These are phyloP conservation scores for Pseudomonodictys pantanalensis DNA, from an alignment of 495 filamentous ascomycete species.

Conservation along the genomic window DNA sequence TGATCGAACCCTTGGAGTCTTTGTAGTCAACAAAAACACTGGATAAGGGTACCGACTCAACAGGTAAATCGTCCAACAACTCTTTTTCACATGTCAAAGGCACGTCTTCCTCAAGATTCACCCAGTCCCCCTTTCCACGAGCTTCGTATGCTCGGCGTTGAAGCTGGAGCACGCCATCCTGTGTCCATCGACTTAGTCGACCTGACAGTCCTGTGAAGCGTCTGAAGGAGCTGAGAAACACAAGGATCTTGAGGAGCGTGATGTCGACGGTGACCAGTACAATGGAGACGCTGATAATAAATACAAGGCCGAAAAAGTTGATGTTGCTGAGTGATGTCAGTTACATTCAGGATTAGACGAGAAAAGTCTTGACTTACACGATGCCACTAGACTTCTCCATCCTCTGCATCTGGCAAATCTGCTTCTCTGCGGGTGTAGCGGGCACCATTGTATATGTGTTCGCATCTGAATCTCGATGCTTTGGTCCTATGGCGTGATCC, in stretches of 20 bases:
- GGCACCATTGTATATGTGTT: neutral
- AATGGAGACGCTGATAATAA: neutral
- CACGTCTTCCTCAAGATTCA: neutral
- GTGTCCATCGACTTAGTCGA: neutral
- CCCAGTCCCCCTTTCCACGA: neutral
- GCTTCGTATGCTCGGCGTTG: neutral
- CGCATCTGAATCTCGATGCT: neutral
- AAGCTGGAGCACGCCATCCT: conserved; percentile 3
- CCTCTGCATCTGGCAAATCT: neutral
- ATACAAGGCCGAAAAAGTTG: conserved; percentile 3
- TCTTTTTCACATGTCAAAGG: neutral
- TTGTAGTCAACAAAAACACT: neutral
- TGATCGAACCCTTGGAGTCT: neutral
- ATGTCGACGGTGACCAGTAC: neutral
- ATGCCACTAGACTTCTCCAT: neutral
- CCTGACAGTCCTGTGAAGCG: neutral
- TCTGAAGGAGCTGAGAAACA: neutral
- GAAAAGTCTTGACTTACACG: neutral
- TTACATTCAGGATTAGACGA: neutral
- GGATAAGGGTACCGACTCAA: neutral
- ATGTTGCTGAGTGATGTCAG: conserved; percentile 1
- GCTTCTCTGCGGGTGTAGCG: neutral
- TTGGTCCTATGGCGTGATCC: neutral
- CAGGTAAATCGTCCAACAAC: neutral
- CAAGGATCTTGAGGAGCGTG: neutral